These are phyloP conservation scores for Eragrostis tef DNA, from an alignment of 202 grass and related monocot species.

Conservation along the genomic window DNA sequence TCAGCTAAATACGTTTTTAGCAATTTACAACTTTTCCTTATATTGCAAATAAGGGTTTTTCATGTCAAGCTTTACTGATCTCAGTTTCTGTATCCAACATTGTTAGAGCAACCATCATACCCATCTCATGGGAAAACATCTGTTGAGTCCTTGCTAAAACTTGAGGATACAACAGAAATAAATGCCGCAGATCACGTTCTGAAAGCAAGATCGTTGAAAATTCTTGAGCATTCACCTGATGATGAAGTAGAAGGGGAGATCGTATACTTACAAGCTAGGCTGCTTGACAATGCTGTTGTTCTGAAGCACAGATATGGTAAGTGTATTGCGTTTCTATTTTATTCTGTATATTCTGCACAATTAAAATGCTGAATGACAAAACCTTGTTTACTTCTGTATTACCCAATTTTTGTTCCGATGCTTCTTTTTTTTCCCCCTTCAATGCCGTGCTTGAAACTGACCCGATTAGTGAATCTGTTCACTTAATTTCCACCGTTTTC, in stretches of 20 bases:
- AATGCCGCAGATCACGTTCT: conserved; percentile 54
- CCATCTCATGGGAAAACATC: conserved; percentile 37
- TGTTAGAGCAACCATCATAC: conserved; percentile 35
- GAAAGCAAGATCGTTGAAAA: conserved; percentile 59
- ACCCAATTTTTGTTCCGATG: no score
- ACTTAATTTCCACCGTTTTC: background rate
- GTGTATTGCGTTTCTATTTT: conserved; percentile 15
- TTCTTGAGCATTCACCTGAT: conserved; percentile 79
- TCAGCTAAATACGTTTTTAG: conserved; percentile 3
- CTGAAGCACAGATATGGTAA: conserved; percentile 85
- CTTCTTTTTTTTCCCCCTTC: no score
- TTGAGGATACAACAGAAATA: conserved; percentile 35
- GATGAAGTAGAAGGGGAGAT: conserved; percentile 97
- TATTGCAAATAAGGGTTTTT: conserved; percentile 5
- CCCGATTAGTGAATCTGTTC: no score
- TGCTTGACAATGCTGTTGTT: conserved; percentile 73
- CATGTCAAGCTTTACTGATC: conserved; percentile 14
- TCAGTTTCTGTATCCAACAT: conserved; percentile 34
- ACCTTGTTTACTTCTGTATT: no score
- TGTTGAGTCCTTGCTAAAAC: conserved; percentile 34
- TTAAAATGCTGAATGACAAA: conserved; percentile 23
- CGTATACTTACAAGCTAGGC: conserved; percentile 82
- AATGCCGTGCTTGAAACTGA: no score
- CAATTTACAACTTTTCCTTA: background rate
- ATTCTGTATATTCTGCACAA: conserved; percentile 15